Percentiles rank a stretch among this genome's conserved stretches.
Evolutionary conservation across 306 rosid genomes (phyloP).

Genomic region (Citrullus amarus): DNA sequence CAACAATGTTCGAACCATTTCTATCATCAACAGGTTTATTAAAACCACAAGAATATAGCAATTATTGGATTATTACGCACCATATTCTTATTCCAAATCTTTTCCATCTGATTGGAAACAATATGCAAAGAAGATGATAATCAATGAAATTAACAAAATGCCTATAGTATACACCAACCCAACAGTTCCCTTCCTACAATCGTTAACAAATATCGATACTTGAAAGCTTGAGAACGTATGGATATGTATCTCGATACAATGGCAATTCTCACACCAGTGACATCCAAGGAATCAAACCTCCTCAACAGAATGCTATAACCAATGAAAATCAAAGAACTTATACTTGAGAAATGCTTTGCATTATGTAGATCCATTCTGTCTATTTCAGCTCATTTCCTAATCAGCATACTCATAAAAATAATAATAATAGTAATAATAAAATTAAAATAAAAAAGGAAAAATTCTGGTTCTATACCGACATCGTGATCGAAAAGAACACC

Average conservation of each 20-base stretch:
- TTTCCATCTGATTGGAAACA: neutral
- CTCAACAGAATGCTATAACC: neutral
- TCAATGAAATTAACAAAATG: neutral
- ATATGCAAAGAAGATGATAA: neutral
- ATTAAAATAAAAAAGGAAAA: neutral
- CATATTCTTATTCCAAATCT: neutral
- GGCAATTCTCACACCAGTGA: neutral
- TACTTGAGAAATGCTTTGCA: too few species aligned
- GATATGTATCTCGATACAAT: neutral
- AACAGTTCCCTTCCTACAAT: neutral
- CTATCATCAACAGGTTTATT: too few species aligned
- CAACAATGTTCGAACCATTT: neutral
- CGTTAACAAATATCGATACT: neutral
- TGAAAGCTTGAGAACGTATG: neutral
- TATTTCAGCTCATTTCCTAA: neutral
- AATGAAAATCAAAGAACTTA: neutral
- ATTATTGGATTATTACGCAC: neutral
- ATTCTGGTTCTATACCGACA: neutral
- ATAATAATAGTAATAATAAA: too few species aligned
- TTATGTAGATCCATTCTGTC: neutral
- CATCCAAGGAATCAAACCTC: neutral
- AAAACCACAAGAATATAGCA: neutral
- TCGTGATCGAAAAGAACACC: neutral
- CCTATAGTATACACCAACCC: neutral
- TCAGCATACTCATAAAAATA: neutral